A percentile compares a stretch with the other conserved stretches of the same genome.
Evolutionary conservation across 108 stramenopile species (phyloP).

Genomic region (Cyclotella sp.): DNA sequence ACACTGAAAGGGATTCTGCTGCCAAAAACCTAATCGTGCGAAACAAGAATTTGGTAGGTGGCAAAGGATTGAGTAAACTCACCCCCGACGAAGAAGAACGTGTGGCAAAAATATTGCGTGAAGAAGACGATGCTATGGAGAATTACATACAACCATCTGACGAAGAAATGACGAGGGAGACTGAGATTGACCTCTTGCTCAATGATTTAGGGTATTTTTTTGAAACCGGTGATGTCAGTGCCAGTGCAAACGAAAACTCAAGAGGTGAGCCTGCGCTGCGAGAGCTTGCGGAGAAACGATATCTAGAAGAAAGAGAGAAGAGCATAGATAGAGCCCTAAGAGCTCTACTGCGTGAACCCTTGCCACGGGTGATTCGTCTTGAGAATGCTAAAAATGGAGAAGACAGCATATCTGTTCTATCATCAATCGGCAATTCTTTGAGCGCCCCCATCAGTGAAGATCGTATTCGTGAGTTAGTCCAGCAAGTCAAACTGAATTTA

Average conservation of each 20-base stretch:
- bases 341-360: slow-evolving; percentile 23
- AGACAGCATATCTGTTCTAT: neutral
- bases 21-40: neutral
- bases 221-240: neutral
- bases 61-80: slow-evolving; percentile 1
- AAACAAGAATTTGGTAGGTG: slow-evolving; percentile 3
- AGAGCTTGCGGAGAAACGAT: slow-evolving; percentile 25
- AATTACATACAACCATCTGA: slow-evolving; percentile 12
- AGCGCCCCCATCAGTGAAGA: slow-evolving; percentile 14
- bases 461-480: slow-evolving; percentile 8
- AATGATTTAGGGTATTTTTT: slow-evolving; percentile 18
- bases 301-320: slow-evolving; percentile 1
- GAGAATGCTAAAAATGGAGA: neutral
- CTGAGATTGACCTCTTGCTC: slow-evolving; percentile 19
- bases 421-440: neutral
- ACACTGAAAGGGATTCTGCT: neutral
- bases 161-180: slow-evolving; percentile 16
- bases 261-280: slow-evolving; percentile 26
- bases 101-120: slow-evolving; percentile 12
- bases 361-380: slow-evolving; percentile 20
- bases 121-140: slow-evolving; percentile 26
- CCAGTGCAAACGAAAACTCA: neutral
- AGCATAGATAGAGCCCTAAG: slow-evolving; percentile 16
- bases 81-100: slow-evolving; percentile 34
- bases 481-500: neutral